These are phyloP conservation scores for Fomitopsis serialis DNA, from an alignment of 768 basidiomycete genomes.

Conservation along the genomic window DNA sequence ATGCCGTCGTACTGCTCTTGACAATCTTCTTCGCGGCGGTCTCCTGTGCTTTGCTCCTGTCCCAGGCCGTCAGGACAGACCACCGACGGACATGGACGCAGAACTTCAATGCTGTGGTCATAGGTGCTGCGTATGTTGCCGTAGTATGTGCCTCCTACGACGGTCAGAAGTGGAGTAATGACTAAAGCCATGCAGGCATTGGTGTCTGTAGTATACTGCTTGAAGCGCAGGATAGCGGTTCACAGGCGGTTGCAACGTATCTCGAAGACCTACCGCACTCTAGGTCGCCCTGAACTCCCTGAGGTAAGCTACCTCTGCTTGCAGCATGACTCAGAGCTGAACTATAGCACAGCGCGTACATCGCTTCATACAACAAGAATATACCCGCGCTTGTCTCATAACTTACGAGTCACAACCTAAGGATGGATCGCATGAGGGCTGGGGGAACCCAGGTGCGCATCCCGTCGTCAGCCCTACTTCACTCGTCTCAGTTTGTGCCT, in stretches of 20 bases:
- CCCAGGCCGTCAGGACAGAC: slow-evolving; percentile 68
- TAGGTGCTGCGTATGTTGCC: slow-evolving; percentile 65
- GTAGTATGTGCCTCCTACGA: slow-evolving; percentile 41
- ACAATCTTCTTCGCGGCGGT: slow-evolving; percentile 43
- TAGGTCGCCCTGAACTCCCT: slow-evolving; percentile 54
- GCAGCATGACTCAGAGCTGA: too few relatives aligned
- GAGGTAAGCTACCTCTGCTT: slow-evolving; percentile 47
- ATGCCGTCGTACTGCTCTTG: slow-evolving; percentile 32
- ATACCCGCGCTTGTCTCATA: slow-evolving; percentile 67
- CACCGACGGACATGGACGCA: slow-evolving; percentile 46
- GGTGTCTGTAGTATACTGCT: slow-evolving; percentile 54
- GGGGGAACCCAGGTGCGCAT: slow-evolving; percentile 62
- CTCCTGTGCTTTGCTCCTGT: slow-evolving; percentile 60
- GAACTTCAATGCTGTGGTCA: slow-evolving; percentile 65
- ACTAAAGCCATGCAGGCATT: slow-evolving; percentile 35
- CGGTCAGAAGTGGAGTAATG: neutral
- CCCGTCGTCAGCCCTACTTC: neutral
- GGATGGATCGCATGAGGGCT: slow-evolving; percentile 62
- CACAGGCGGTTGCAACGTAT: slow-evolving; percentile 60
- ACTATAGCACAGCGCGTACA: slow-evolving; percentile 46
- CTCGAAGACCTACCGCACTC: slow-evolving; percentile 51
- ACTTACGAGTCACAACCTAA: slow-evolving; percentile 68
- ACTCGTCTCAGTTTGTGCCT: neutral
- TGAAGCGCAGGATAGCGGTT: slow-evolving; percentile 66
- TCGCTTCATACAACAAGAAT: slow-evolving; percentile 68